Base-by-base conservation (phyloP, 2,329 filamentous ascomycete species). In the Aurifilum marmelostoma region DNA sequence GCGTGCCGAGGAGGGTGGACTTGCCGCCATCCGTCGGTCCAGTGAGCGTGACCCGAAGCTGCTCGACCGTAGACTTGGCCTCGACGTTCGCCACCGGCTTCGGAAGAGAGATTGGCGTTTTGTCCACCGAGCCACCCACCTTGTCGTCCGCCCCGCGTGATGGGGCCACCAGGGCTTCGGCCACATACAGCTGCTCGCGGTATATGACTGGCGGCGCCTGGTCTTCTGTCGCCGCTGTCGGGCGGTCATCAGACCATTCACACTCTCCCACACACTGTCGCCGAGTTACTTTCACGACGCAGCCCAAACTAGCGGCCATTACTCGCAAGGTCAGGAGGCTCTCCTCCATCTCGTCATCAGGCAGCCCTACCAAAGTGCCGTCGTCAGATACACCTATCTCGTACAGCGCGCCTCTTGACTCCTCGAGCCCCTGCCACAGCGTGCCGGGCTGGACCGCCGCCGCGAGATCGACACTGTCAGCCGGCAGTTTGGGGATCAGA, bases 311-410 rank as follows among this genome's bases (percentile, higher is more conserved):
- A 14, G 93, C 92, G 50, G 96, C 95, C 95, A 99, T 99, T 64
- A 92, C 89, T 71, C 90, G 88, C 50, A 99, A 81, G 68, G 94
- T 97, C 56, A 87, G 87, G 71, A 98, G 84, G 77, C 94, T 97
- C 79, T 98, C 95, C 71, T 95, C 88, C 85, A 99, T 88, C 79
- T 99, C 96, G 76, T 97, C 94, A 72, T 92, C 89, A 2, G 93
- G 92, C 61, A 99, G 83, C 0, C 96, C 96, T 56, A 97, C 88
- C 69, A 99, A 89, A 0, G 91, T 93, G 9, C 96, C 96, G 80
- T 98, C 94, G 78, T 99, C 96, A 37, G 94, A 92, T 12, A 99
- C 94, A 0, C 96, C 96, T 78, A 99, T 97, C 79, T 99, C 95
- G 75, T 99, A 99, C 63, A 98, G 80, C 0, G 96, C 96, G 6